Percentiles rank a stretch among this genome's conserved stretches.
Conservation (phyloP, 1,284 basidiomycete genomes). For the Irpex lacteus region DNA sequence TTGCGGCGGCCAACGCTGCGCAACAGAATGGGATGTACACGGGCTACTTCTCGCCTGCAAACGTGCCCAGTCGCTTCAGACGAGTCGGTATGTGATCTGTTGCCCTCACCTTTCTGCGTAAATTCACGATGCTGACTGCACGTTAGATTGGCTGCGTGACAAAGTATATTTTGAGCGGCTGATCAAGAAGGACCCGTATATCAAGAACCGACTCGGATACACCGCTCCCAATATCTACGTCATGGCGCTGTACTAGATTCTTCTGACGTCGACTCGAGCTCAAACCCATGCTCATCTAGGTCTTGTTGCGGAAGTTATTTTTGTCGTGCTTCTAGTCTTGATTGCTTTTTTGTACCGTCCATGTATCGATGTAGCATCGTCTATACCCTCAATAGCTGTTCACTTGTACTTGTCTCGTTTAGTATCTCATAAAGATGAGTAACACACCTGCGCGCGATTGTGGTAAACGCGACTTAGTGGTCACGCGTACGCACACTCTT, state of each 20-base stretch:
- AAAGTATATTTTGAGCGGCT: constrained; percentile 69
- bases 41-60: constrained; percentile 47
- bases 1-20: constrained; percentile 41
- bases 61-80: constrained; percentile 44
- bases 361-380: too few species aligned
- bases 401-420: too few species aligned
- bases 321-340: too few species aligned
- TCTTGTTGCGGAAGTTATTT: too few species aligned
- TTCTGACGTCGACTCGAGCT: too few species aligned
- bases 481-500: too few species aligned
- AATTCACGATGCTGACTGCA: not conserved
- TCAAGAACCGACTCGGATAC: constrained; percentile 60
- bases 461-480: too few species aligned
- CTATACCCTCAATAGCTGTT: too few species aligned
- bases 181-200: constrained; percentile 55
- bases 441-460: too few species aligned
- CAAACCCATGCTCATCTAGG: too few species aligned
- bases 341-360: too few species aligned
- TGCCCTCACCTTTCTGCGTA: not conserved
- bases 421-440: too few species aligned
- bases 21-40: constrained; percentile 31
- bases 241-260: constrained; percentile 35
- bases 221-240: constrained; percentile 75
- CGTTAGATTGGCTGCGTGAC: constrained; percentile 72
- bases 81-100: constrained; percentile 51